Evolutionary conservation across 2,329 filamentous ascomycete genomes (phyloP), one percentile per base, ranked within the genome.

Genomic region (Aspergillus ochraceus): DNA sequence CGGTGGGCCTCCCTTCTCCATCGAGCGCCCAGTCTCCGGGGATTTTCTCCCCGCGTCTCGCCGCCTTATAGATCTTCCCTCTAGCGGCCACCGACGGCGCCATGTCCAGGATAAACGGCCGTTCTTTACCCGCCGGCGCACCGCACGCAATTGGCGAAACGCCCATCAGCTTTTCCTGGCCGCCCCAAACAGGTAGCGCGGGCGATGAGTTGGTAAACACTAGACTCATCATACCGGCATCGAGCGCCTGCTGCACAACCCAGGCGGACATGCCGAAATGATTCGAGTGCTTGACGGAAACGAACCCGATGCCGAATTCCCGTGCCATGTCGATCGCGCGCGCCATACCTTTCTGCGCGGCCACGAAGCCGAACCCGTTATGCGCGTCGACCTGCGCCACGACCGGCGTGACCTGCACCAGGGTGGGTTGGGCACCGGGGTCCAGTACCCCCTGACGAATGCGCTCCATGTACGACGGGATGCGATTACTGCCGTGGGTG

Each of bases 261-360:
- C 90, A 94, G 0, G 91, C 90, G 3, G 84, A 84, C 90, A 95
- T 95, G 56, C 91, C 91, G 68, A 90, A 93, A 73, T 94, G 90
- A 68, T 94, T 94, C 46, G 87, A 90, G 74, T 89, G 88, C 73
- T 88, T 90, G 69, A 94, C 81, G 59, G 84, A 86, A 0, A 89
- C 88, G 84, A 95, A 87, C 26, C 90, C 91, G 63, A 94, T 90
- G 12, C 90, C 90, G 67, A 73, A 79, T 1, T 67, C 87, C 24
- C 79, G 75, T 0, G 90, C 90, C 76, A 89, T 87, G 10, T 84
- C 80, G 50, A 92, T 86, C 0, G 90, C 90, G 0, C 82, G 81
- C 0, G 74, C 72, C 87, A 94, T 93, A 26, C 84, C 90, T 57
- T 76, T 68, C 50, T 86, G 81, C 0, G 89, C 89, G 0, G 88